Percentiles rank a stretch among this genome's conserved stretches.
Conservation (phyloP, 2,329 filamentous ascomycete genomes). For the Raffaelea deltoideospora region DNA sequence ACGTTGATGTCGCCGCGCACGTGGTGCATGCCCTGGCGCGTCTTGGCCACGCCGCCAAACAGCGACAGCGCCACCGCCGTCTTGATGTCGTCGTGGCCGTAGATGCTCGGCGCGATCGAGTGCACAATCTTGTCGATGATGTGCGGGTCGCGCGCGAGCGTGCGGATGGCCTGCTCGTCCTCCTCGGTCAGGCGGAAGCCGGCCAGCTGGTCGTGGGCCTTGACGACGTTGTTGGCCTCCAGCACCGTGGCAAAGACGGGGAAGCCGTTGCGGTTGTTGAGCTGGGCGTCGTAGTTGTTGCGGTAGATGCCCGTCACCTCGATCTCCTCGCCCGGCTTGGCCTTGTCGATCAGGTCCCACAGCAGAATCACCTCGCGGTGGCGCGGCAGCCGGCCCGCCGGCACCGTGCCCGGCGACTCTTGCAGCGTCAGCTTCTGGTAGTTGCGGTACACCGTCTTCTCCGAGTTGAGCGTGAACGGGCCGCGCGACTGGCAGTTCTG, state of each 20-base stretch:
- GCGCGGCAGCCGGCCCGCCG: constrained; percentile 82
- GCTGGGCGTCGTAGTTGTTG: constrained; percentile 93
- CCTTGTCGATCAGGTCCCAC: constrained; percentile 92
- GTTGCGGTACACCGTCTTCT: constrained; percentile 96
- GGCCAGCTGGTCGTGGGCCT: constrained; percentile 92
- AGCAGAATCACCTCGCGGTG: constrained; percentile 89
- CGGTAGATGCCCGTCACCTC: constrained; percentile 94
- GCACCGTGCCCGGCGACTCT: constrained; percentile 92
- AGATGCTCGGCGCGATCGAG: constrained; percentile 94
- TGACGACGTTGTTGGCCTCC: constrained; percentile 94
- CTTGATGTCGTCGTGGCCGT: constrained; percentile 93
- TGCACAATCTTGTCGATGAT: constrained; percentile 86
- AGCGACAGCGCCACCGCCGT: constrained; percentile 88
- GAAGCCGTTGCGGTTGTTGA: constrained; percentile 98
- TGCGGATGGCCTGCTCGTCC: constrained; percentile 81
- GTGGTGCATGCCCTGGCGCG: constrained; percentile 72
- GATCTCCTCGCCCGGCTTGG: constrained; percentile 95
- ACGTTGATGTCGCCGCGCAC: constrained; percentile 98
- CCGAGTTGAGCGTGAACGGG: constrained; percentile 88
- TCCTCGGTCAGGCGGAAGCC: constrained; percentile 92
- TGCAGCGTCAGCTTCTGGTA: constrained; percentile 97
- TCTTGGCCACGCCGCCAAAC: constrained; percentile 88
- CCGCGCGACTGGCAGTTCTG: constrained; percentile 92
- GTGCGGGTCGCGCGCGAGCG: constrained; percentile 73
- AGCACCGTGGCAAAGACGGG: constrained; percentile 96